phyloP scores from a whole-genome alignment of 164 flowering plant species.

The Vitis cinerea region DNA sequence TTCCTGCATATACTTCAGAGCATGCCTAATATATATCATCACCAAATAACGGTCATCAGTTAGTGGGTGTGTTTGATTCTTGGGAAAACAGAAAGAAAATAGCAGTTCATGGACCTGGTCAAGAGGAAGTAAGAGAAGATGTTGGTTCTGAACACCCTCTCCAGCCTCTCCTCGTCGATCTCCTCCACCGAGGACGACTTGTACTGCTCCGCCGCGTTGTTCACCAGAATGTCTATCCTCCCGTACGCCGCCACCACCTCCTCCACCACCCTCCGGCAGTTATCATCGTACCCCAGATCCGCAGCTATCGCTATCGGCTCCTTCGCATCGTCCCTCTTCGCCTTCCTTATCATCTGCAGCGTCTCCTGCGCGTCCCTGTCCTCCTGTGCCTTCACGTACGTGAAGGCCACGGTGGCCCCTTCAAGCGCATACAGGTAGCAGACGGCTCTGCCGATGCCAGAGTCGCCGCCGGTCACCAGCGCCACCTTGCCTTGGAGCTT shows the following conservation, averaged over 20 bases:
- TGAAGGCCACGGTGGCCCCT: constrained; percentile 88
- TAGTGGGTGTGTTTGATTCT: too few species aligned
- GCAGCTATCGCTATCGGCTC: constrained; percentile 57
- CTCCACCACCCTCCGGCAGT: constrained; percentile 59
- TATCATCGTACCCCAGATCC: constrained; percentile 61
- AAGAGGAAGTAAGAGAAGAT: constrained; percentile 54
- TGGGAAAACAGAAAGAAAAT: too few species aligned
- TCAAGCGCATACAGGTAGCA: constrained; percentile 54
- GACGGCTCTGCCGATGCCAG: constrained; percentile 80
- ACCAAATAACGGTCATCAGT: background rate
- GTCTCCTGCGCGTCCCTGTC: constrained; percentile 77
- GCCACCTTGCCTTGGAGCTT: constrained; percentile 80
- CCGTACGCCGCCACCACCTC: constrained; percentile 55
- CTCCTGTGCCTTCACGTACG: constrained; percentile 63
- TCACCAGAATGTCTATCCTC: constrained; percentile 55
- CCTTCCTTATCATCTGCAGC: constrained; percentile 36
- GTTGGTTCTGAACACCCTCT: constrained; percentile 63
- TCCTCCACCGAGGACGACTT: constrained; percentile 39
- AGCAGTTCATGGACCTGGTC: constrained; percentile 25
- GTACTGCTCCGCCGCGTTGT: constrained; percentile 65
- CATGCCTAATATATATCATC: constrained; percentile 34
- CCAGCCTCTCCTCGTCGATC: constrained; percentile 44
- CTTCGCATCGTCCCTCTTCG: constrained; percentile 38
- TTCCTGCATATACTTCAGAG: constrained; percentile 72
- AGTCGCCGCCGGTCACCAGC: constrained; percentile 74